Evolutionary conservation across 1,139 yeast genomes (phyloP).

Genomic region (Candida sanyaensis): DNA sequence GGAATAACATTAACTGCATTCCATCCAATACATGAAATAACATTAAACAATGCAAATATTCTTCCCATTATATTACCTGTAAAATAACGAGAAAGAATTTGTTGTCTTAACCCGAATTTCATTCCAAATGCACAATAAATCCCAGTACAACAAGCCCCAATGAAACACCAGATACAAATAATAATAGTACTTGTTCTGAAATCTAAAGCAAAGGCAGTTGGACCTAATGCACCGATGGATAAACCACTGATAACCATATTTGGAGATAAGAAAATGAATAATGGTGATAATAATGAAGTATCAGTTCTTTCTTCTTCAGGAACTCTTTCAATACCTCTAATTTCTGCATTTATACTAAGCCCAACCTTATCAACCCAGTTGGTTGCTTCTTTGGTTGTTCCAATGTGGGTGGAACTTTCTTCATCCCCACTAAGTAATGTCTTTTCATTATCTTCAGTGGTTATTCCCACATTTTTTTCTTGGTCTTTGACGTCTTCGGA

Average conservation of each 20-base stretch:
- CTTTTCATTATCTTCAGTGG: neutral
- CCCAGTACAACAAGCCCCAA: slow-evolving; percentile 35
- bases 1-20: slow-evolving; percentile 35
- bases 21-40: slow-evolving; percentile 38
- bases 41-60: slow-evolving; percentile 31
- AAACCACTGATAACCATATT: slow-evolving; percentile 33
- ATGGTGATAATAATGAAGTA: slow-evolving; percentile 22
- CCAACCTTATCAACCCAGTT: slow-evolving; percentile 33
- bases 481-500: neutral
- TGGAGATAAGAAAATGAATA: slow-evolving; percentile 32
- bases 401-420: neutral
- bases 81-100: slow-evolving; percentile 29
- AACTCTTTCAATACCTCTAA: slow-evolving; percentile 49
- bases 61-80: slow-evolving; percentile 35
- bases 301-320: slow-evolving; percentile 42
- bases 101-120: slow-evolving; percentile 35
- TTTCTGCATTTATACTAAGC: slow-evolving; percentile 40
- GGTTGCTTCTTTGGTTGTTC: slow-evolving; percentile 5
- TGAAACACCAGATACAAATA: slow-evolving; percentile 25
- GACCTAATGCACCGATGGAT: slow-evolving; percentile 33
- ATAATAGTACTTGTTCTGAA: slow-evolving; percentile 36
- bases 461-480: neutral
- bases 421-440: neutral
- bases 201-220: slow-evolving; percentile 27
- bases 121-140: slow-evolving; percentile 32